A percentile compares a stretch with the other conserved stretches of the same genome.
Conservation (phyloP, 176 grass and related monocot genomes). For the Oropetium thomaeum region DNA sequence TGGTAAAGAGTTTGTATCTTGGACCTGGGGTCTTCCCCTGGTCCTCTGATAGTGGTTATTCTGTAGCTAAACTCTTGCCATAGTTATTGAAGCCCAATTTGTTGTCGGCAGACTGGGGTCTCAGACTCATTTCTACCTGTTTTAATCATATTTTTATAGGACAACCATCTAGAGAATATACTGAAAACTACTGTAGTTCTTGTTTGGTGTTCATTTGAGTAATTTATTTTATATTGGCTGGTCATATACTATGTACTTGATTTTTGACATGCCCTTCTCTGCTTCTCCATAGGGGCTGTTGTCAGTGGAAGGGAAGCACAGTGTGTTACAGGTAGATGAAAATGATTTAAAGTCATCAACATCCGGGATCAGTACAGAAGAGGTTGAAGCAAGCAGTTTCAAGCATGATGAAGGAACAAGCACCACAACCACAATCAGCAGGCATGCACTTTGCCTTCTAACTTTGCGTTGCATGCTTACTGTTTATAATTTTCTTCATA, state of each 20-base stretch:
- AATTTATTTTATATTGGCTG: background rate
- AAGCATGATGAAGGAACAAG: conserved; percentile 26
- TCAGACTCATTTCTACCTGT: background rate
- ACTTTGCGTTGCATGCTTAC: conserved; percentile 50
- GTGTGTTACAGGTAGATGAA: conserved; percentile 7
- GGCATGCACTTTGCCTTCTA: conserved; percentile 55
- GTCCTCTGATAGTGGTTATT: background rate
- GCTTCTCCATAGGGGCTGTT: conserved; percentile 11
- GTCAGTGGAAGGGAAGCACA: conserved; percentile 22
- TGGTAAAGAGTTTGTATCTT: background rate
- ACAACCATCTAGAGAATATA: background rate
- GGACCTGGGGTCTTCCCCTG: background rate
- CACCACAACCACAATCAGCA: conserved; percentile 22
- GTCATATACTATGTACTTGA: background rate
- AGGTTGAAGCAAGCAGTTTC: background rate
- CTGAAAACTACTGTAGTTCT: background rate
- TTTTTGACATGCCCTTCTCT: background rate
- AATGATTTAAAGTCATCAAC: conserved; percentile 24
- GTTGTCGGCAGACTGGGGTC: background rate
- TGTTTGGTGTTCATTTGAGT: background rate
- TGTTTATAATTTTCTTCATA: conserved; percentile 51
- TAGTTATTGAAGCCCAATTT: background rate
- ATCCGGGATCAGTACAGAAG: conserved; percentile 20
- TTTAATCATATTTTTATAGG: conserved; percentile 3
- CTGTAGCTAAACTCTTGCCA: background rate